Evolutionary conservation across 1,139 yeast genomes (phyloP), one percentile per base, ranked within the genome.

Genomic region (Candida glucosophila): DNA sequence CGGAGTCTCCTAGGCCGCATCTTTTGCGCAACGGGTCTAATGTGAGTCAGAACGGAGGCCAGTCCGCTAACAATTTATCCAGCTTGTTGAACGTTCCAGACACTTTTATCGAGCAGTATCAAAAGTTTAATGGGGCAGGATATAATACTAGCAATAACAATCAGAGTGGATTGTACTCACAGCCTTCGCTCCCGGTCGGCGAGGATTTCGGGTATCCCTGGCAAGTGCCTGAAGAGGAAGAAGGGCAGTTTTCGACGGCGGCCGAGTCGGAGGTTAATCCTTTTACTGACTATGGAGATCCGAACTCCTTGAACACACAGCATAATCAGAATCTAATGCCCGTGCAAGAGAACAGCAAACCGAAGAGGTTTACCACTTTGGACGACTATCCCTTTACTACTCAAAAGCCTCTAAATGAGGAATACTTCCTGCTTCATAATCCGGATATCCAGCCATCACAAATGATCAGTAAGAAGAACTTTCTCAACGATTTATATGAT

Each of bases 361-460:
- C 61, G 36, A 49, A 58, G 31, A 47, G 65, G 40, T 50, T 55
- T 29, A 55, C 53, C 22, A 60, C 62, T 20, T 53, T 63, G 6
- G 42, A 59, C 19, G 60, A 51, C 18, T 49, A 45, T 7, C 32
- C 40, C 4, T 44, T 38, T 16, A 39, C 39, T n/a, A 33, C 39
- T 18, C 26, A 37, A 26, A 44, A 34, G 28, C 31, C 30, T 27
- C 37, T 43, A 36, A 51, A 52, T 36, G 61, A 56, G 24, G 64
- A 58, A 15, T 66, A 60, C 28, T 56, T 49, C 35, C 49, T 55
- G 33, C 52, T 62, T 36, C 58, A 49, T 40, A 58, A 62, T 37
- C 59, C 70, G 5, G 58, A 61, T 37, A 56, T 62, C 14, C 62
- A 60, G 38, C 70, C 70, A 13, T 60, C 67, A 14, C 59, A 58